Conservation (phyloP, 2,329 filamentous ascomycete species). For the Lojkania enalia region DNA sequence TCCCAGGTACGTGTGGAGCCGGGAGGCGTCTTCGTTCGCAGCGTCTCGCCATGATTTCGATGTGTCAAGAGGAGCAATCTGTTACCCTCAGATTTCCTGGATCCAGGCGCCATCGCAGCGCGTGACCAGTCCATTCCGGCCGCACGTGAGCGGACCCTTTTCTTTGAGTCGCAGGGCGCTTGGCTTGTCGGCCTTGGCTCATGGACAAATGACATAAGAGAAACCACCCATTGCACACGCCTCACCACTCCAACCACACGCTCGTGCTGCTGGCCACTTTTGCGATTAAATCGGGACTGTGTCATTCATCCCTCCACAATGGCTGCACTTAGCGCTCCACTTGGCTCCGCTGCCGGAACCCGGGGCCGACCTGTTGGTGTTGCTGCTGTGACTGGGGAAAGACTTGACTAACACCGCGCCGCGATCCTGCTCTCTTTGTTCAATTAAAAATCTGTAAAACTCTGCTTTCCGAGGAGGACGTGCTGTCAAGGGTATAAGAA, state of each 20-base stretch:
- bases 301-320: slow-evolving; percentile 28
- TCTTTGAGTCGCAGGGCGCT: slow-evolving; percentile 19
- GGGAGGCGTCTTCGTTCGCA: slow-evolving; percentile 18
- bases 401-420: slow-evolving; percentile 39
- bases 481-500: slow-evolving; percentile 35
- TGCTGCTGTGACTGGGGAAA: slow-evolving; percentile 30
- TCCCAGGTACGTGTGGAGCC: slow-evolving; percentile 26
- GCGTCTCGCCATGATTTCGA: slow-evolving; percentile 29
- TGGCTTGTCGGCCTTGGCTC: slow-evolving; percentile 17
- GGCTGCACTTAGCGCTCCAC: slow-evolving; percentile 18
- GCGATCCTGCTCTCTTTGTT: slow-evolving; percentile 27
- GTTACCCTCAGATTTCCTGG: slow-evolving; percentile 20
- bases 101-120: neutral
- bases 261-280: slow-evolving; percentile 18
- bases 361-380: slow-evolving; percentile 30
- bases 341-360: slow-evolving; percentile 28
- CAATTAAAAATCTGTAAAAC: slow-evolving; percentile 28
- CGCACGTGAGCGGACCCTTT: slow-evolving; percentile 20
- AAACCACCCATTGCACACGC: slow-evolving; percentile 17
- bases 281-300: slow-evolving; percentile 19
- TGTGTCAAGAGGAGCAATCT: slow-evolving; percentile 35
- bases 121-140: slow-evolving; percentile 15
- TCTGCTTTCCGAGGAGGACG: slow-evolving; percentile 20
- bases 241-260: slow-evolving; percentile 25
- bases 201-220: slow-evolving; percentile 29